Evolutionary conservation across 2,329 filamentous ascomycete species (phyloP), one percentile per base, ranked within the genome.

Genomic region (Hypoxylon sp.): DNA sequence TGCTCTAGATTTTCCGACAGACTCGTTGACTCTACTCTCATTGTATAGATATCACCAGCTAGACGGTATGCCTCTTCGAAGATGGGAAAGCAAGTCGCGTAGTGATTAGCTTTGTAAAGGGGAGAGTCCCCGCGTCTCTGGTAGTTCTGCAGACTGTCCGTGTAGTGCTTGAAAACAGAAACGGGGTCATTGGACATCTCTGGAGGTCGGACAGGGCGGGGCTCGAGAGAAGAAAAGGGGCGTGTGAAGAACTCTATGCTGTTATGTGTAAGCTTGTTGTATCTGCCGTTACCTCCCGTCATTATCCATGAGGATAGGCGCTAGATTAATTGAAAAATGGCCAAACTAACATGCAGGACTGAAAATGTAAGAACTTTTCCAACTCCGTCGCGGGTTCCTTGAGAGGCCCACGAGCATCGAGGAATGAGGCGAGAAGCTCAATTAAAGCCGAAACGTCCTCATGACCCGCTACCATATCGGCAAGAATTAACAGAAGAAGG

Each of bases 161-260:
- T 30, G 47, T 65, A 65, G 2, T 45, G 5, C 16, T 61, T 52
- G 14, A 61, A 52, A 7, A 47, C 46, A 12, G 51, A 48, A 11
- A 53, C 52, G 12, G 57, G 62, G 30, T 50, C 32, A 29, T 21
- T 34, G 6, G 27, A 14, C 3, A 52, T n/a, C 14, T 11, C 21
- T 12, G 34, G 34, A 14, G 56, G 51, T 1, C 16, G 47, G 19
- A 56, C n/a, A 8, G 51, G 45, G n/a, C 32, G 56, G 5, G 19
- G 21, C 14, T 50, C 52, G 16, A 46, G 14, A 23, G 29, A 39
- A 23, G 62, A 61, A 23, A 65, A 65, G 2, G 62, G 57, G 16
- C 25, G 39, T 6, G 43, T 50, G 25, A 64, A 64, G 55, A 64
- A 64, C 2, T 48, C 50, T 64, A 64, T 53, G 2, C 61, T 64